Conservation (phyloP, 176 grass and related monocot genomes). For the Hordeum marinum region DNA sequence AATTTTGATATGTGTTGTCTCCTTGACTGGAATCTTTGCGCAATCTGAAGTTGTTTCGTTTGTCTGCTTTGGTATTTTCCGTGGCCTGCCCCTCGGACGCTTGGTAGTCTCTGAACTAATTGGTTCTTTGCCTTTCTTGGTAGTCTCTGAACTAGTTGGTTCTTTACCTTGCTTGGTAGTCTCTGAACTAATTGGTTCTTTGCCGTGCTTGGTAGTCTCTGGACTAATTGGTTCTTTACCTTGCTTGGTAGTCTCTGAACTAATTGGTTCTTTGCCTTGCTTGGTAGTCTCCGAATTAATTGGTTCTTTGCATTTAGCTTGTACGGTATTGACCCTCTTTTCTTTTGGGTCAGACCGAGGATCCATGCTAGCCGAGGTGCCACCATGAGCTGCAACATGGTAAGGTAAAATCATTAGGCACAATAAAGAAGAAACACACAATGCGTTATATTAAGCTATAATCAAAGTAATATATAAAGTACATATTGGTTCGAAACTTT, state of each 20-base stretch:
- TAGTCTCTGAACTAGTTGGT: background rate
- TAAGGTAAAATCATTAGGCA: background rate
- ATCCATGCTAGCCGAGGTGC: slow-evolving; percentile 1
- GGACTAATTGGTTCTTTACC: background rate
- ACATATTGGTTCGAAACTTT: background rate
- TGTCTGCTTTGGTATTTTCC: slow-evolving; percentile 22
- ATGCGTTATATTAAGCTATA: background rate
- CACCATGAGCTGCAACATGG: slow-evolving; percentile 21
- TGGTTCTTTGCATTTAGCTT: background rate
- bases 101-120: background rate
- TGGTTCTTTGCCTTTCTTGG: background rate
- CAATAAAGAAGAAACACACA: background rate
- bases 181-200: background rate
- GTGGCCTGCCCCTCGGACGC: slow-evolving; percentile 19
- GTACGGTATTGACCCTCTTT: background rate
- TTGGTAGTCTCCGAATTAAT: background rate
- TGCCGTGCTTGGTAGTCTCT: background rate
- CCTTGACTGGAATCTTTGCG: background rate
- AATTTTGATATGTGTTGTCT: background rate
- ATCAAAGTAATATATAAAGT: background rate
- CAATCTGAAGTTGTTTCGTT: background rate
- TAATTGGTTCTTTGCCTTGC: background rate
- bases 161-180: no score
- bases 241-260: background rate
- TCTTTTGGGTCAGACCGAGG: slow-evolving; percentile 14